Conservation (phyloP, 2,329 filamentous ascomycete species). For the Scedosporium dehoogii region DNA sequence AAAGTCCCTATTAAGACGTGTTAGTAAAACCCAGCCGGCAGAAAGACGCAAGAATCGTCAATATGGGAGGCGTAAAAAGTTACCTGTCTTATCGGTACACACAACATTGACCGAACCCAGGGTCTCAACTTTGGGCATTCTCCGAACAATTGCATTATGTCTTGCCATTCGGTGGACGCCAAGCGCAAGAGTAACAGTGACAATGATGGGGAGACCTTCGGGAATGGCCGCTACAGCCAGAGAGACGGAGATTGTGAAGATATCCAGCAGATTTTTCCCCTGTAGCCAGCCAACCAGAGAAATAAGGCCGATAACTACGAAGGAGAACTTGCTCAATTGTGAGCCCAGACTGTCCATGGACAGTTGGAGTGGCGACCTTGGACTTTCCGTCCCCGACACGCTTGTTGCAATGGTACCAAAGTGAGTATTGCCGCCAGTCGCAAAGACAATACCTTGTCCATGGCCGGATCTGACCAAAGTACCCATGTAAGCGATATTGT, state of each 20-base stretch:
- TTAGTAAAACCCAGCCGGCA: constrained; percentile 1
- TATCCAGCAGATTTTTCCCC: constrained; percentile 80
- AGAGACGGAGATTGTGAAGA: constrained; percentile 96
- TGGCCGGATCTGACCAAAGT: constrained; percentile 91
- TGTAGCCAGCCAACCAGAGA: constrained; percentile 84
- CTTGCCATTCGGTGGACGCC: constrained; percentile 95
- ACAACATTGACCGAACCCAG: constrained; percentile 99
- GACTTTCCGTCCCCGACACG: constrained; percentile 89
- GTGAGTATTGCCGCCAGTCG: constrained; percentile 85
- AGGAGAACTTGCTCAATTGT: constrained; percentile 93
- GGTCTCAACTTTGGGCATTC: constrained; percentile 94
- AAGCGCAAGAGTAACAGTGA: constrained; percentile 89
- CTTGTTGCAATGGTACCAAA: constrained; percentile 95
- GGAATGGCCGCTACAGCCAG: constrained; percentile 93
- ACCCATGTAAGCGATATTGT: constrained; percentile 97
- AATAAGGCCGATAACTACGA: constrained; percentile 87
- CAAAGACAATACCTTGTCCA: constrained; percentile 93
- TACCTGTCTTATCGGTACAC: constrained; percentile 93
- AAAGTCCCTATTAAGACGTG: constrained; percentile 56
- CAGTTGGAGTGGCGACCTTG: constrained; percentile 82
- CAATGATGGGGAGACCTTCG: constrained; percentile 93
- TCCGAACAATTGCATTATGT: constrained; percentile 87
- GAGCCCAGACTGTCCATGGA: constrained; percentile 98
- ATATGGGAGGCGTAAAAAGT: constrained; percentile 9
- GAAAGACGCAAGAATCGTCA: background rate